phyloP scores from a whole-genome alignment of 202 grass and related monocot species.

The Cymbopogon flexuosus region DNA sequence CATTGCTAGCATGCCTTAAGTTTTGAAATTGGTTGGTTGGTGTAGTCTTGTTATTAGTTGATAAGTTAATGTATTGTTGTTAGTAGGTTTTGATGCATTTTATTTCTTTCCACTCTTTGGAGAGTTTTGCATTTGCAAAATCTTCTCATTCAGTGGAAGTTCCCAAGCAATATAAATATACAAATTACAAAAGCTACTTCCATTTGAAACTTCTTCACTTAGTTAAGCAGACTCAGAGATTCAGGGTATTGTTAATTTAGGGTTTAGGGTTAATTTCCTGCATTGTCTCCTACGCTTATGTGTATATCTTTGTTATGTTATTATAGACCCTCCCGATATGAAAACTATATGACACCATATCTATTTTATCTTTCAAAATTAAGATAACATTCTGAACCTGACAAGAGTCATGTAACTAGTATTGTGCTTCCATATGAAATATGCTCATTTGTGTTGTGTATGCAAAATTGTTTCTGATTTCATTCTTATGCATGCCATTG shows the following conservation, averaged over 20 bases:
- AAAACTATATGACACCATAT: conserved; percentile 2
- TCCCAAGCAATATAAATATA: neutral
- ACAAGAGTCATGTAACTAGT: neutral
- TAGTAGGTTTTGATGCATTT: neutral
- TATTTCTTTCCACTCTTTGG: neutral
- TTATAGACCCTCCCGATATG: neutral
- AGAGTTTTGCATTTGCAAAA: conserved; percentile 20
- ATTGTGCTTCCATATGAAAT: neutral
- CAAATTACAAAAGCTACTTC: neutral
- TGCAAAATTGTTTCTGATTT: conserved; percentile 15
- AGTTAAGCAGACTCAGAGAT: neutral
- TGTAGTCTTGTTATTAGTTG: conserved; percentile 1
- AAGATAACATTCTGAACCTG: neutral
- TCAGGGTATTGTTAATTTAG: neutral
- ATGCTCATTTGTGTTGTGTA: neutral
- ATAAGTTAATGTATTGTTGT: neutral
- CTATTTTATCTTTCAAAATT: neutral
- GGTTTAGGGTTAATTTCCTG: neutral
- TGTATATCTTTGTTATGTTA: conserved; percentile 1
- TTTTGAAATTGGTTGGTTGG: neutral
- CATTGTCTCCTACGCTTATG: neutral
- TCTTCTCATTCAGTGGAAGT: neutral
- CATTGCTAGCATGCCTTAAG: neutral
- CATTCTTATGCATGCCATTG: conserved; percentile 12
- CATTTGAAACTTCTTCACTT: conserved; percentile 1